phyloP scores from a whole-genome alignment of 768 basidiomycete genomes.

The Psilocybe tampanensis region DNA sequence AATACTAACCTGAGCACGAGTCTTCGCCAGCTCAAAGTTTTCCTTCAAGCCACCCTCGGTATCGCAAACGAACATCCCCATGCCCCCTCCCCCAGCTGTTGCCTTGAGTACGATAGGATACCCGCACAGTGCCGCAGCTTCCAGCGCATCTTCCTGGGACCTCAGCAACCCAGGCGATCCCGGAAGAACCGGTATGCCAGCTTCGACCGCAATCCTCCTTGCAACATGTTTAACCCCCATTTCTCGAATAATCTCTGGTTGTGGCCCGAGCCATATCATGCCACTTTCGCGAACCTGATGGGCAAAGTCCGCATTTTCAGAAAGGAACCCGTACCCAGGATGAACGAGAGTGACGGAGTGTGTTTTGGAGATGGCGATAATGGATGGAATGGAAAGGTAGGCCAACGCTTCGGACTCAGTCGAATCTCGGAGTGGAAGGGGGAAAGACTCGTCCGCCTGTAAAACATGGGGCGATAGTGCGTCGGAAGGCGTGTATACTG shows the following conservation, averaged over 20 bases:
- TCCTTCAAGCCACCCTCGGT: constrained; percentile 37
- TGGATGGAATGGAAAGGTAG: constrained; percentile 40
- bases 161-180: constrained; percentile 54
- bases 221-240: constrained; percentile 72
- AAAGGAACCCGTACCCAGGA: constrained; percentile 68
- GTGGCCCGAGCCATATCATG: constrained; percentile 61
- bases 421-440: constrained; percentile 24
- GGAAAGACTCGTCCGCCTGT: constrained; percentile 51
- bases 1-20: constrained; percentile 46
- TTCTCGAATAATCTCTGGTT: constrained; percentile 44
- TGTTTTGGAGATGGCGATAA: constrained; percentile 45
- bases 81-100: constrained; percentile 70
- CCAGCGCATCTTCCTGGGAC: constrained; percentile 41
- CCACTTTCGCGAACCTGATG: constrained; percentile 45
- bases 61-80: constrained; percentile 62
- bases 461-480: constrained; percentile 59
- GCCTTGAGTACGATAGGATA: constrained; percentile 71
- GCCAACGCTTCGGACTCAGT: constrained; percentile 43
- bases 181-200: constrained; percentile 56
- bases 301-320: constrained; percentile 64
- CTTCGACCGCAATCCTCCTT: constrained; percentile 42
- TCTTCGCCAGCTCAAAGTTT: constrained; percentile 37
- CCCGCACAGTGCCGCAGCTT: constrained; percentile 43
- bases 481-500: constrained; percentile 63
- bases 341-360: constrained; percentile 54